A percentile compares a stretch with the other conserved stretches of the same genome.
Conservation (phyloP, 805 yeast species). For the Saccharomycopsis fodiens region DNA sequence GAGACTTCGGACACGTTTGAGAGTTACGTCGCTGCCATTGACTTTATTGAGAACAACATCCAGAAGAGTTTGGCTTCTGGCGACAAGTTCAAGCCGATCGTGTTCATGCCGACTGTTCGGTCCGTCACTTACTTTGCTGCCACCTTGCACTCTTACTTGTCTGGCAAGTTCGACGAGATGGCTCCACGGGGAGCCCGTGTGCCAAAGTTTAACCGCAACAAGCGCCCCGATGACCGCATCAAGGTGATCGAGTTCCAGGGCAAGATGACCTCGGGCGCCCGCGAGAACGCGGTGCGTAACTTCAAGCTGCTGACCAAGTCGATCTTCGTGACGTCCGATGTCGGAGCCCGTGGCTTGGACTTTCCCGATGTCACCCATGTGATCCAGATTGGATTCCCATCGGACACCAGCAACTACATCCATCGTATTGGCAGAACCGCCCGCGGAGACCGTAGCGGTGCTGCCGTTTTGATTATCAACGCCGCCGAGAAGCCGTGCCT, state of each 20-base stretch:
- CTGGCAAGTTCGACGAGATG: background rate
- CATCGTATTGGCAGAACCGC: constrained; percentile 97
- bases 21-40: constrained; percentile 49
- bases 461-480: constrained; percentile 54
- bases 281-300: constrained; percentile 50
- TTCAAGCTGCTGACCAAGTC: constrained; percentile 46
- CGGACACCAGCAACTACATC: constrained; percentile 69
- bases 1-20: constrained; percentile 49
- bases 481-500: constrained; percentile 51
- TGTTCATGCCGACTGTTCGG: constrained; percentile 74
- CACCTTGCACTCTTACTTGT: constrained; percentile 5
- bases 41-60: constrained; percentile 37
- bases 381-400: constrained; percentile 72
- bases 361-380: constrained; percentile 60
- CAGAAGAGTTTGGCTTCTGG: constrained; percentile 1
- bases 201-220: background rate
- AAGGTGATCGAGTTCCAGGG: constrained; percentile 55
- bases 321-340: constrained; percentile 71
- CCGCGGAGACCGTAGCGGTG: constrained; percentile 78
- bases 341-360: background rate
- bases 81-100: constrained; percentile 63
- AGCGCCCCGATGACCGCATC: constrained; percentile 20
- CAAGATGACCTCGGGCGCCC: constrained; percentile 56
- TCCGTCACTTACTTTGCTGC: constrained; percentile 50
- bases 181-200: background rate